phyloP scores from a whole-genome alignment of 805 yeast species.

The Nakazawaea peltata region DNA sequence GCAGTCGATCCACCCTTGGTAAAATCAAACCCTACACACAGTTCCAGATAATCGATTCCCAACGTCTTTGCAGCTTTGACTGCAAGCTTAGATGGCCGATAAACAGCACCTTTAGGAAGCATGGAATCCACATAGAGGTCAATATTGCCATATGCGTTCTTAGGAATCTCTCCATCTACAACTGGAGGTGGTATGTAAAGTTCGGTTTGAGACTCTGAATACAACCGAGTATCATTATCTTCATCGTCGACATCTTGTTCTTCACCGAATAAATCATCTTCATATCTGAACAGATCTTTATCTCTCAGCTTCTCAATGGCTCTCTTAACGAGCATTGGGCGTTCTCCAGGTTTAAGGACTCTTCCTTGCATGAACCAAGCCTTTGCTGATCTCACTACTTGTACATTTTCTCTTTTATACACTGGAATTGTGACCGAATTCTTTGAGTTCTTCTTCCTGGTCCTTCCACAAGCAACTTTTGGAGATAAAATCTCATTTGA shows the following conservation, averaged over 20 bases:
- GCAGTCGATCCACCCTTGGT: constrained; percentile 47
- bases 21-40: constrained; percentile 83
- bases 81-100: constrained; percentile 46
- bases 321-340: constrained; percentile 45
- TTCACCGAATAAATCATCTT: constrained; percentile 19
- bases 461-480: constrained; percentile 65
- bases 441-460: constrained; percentile 36
- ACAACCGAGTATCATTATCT: constrained; percentile 52
- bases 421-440: constrained; percentile 45
- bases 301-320: constrained; percentile 14
- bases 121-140: constrained; percentile 72
- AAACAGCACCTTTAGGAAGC: constrained; percentile 76
- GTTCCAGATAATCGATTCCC: constrained; percentile 75
- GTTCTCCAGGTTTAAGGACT: constrained; percentile 59
- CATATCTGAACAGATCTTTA: constrained; percentile 15
- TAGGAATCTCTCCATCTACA: constrained; percentile 59
- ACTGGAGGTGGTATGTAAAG: constrained; percentile 59
- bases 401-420: constrained; percentile 59
- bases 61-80: constrained; percentile 65
- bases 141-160: constrained; percentile 75
- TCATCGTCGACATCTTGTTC: constrained; percentile 34
- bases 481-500: constrained; percentile 69
- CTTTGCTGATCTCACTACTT: constrained; percentile 58
- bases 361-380: constrained; percentile 87
- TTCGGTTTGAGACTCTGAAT: constrained; percentile 74